Evolutionary conservation across 2,329 filamentous ascomycete species (phyloP).

Genomic region (Cordyceps fumosorosea): DNA sequence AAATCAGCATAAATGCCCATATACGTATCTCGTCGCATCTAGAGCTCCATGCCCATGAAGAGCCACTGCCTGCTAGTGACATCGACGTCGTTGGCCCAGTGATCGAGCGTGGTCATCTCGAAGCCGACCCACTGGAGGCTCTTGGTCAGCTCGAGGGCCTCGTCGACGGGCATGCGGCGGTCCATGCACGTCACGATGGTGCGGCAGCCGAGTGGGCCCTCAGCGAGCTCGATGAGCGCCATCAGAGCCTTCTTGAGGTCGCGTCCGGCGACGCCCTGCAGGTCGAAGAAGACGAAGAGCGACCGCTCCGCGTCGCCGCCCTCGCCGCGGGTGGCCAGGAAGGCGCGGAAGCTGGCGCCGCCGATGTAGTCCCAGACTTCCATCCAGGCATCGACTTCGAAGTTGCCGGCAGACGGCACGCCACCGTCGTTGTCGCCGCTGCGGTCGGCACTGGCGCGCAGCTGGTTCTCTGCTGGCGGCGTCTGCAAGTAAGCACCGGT

Average conservation of each 20-base stretch:
- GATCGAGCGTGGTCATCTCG: conserved; percentile 70
- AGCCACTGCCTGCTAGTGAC: conserved; percentile 74
- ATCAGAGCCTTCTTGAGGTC: conserved; percentile 89
- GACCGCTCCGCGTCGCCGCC: conserved; percentile 54
- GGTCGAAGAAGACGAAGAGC: conserved; percentile 84
- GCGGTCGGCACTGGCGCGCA: conserved; percentile 27
- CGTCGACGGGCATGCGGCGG: conserved; percentile 55
- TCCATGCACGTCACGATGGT: conserved; percentile 78
- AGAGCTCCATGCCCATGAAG: conserved; percentile 84
- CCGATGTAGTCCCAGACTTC: conserved; percentile 83
- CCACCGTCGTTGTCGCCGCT: background rate
- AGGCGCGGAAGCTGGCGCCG: conserved; percentile 79
- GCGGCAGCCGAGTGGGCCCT: conserved; percentile 66
- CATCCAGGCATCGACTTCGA: conserved; percentile 55
- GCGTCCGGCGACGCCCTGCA: conserved; percentile 57
- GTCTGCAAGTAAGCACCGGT: conserved; percentile 62
- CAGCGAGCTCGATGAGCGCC: conserved; percentile 82
- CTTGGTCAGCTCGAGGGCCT: conserved; percentile 63
- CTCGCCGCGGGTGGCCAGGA: conserved; percentile 54
- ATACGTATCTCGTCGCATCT: conserved; percentile 18
- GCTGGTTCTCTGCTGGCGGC: conserved; percentile 45
- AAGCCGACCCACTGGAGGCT: conserved; percentile 94
- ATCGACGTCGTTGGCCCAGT: conserved; percentile 60
- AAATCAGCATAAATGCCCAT: background rate
- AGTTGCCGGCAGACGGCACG: conserved; percentile 23